These are phyloP conservation scores for Silene coronaria DNA, from an alignment of 179 eudicot genomes.

Conservation along the genomic window DNA sequence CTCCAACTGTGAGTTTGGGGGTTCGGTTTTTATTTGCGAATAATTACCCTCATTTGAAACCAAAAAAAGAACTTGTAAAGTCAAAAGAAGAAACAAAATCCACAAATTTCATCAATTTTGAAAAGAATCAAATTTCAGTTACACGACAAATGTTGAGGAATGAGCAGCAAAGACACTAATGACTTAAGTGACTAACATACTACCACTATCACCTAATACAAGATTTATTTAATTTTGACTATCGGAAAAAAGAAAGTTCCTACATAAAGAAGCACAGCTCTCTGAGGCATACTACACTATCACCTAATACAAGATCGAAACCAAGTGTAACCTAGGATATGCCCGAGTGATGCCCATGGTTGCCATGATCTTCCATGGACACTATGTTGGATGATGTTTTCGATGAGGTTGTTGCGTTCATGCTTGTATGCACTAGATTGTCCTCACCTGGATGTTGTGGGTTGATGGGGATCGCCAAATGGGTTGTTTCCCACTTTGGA, in stretches of 20 bases:
- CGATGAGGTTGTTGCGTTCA: background rate
- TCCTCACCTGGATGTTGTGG: conserved; percentile 83
- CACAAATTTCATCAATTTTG: background rate
- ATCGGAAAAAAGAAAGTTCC: no score
- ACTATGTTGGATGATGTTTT: background rate
- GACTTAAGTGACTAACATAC: no score
- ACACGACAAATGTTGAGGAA: background rate
- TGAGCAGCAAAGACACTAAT: background rate
- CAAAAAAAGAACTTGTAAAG: background rate
- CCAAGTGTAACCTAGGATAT: background rate
- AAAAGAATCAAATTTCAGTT: background rate
- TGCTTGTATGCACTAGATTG: conserved; percentile 5
- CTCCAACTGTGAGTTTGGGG: no score
- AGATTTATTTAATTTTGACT: no score
- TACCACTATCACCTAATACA: background rate
- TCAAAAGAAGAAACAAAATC: background rate
- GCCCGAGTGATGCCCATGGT: background rate
- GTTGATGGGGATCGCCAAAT: conserved; percentile 93
- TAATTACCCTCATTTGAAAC: no score
- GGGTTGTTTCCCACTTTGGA: conserved; percentile 92
- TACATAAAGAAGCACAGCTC: no score
- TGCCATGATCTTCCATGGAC: background rate
- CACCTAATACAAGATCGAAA: background rate
- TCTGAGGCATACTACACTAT: background rate
- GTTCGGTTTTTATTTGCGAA: no score